These are phyloP conservation scores for Fusarium sacchari DNA, from an alignment of 2,329 filamentous ascomycete genomes.

Conservation along the genomic window DNA sequence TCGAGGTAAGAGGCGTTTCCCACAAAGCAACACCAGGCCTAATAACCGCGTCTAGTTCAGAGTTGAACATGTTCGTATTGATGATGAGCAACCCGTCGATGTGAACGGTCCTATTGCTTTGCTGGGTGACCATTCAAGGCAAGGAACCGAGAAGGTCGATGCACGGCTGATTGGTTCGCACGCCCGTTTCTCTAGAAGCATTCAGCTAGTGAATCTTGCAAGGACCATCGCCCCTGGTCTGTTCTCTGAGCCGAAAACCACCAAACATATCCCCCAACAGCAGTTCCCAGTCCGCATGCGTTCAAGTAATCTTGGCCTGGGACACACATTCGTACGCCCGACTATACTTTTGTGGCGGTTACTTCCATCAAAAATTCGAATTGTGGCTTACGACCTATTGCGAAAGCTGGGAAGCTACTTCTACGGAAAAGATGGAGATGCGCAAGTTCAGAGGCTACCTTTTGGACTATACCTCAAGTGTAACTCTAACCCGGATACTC, in stretches of 20 bases:
- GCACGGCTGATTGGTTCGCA: background rate
- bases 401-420: background rate
- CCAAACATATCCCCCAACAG: too few species aligned
- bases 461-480: background rate
- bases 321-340: background rate
- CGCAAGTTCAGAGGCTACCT: background rate
- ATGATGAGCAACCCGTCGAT: background rate
- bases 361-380: background rate
- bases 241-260: background rate
- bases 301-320: background rate
- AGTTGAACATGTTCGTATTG: background rate
- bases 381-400: background rate
- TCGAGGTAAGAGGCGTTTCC: background rate
- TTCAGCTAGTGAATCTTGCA: background rate
- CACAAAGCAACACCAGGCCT: accelerated
- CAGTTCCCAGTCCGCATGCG: background rate
- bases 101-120: accelerated
- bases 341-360: background rate
- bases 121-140: background rate
- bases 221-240: background rate
- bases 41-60: background rate
- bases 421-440: background rate
- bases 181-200: background rate
- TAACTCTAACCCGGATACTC: background rate
- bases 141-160: background rate